These are phyloP conservation scores for Cordyceps farinosa DNA, from an alignment of 2,329 filamentous ascomycete genomes.

Conservation along the genomic window DNA sequence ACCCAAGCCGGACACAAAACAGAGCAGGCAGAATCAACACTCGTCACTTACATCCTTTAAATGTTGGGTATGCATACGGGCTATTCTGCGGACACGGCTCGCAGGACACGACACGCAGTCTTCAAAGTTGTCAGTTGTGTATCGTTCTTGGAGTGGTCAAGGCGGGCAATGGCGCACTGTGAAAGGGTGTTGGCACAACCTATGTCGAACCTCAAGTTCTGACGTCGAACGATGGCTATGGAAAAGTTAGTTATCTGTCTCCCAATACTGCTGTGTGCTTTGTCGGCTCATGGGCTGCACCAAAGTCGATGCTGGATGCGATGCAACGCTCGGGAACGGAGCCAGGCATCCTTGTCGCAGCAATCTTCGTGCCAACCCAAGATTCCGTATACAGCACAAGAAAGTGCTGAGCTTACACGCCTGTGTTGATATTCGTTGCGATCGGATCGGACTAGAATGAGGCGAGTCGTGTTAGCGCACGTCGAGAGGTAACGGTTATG, in stretches of 20 bases:
- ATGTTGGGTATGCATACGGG: constrained; percentile 7
- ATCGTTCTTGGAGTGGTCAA: background rate
- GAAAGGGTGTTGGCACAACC: background rate
- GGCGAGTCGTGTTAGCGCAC: constrained; percentile 5
- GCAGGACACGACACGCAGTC: background rate
- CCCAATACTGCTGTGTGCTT: background rate
- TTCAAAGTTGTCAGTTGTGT: background rate
- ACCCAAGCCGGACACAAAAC: background rate
- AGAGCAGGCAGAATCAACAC: background rate
- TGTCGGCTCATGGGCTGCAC: background rate
- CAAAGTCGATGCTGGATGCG: background rate
- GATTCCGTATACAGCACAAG: background rate
- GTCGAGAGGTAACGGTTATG: constrained; percentile 1
- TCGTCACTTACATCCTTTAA: background rate
- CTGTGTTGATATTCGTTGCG: background rate
- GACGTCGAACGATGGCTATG: background rate
- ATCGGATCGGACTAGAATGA: constrained; percentile 3
- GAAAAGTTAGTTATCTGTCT: background rate
- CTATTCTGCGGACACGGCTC: background rate
- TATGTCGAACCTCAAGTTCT: background rate
- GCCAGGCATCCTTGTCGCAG: background rate
- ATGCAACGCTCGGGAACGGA: background rate
- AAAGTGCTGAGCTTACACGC: background rate
- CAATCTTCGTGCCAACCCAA: background rate
- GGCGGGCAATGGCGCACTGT: background rate